These are phyloP conservation scores for Coemansia sp. DNA, from an alignment of 192 early-diverging fungal genomes.

Conservation along the genomic window DNA sequence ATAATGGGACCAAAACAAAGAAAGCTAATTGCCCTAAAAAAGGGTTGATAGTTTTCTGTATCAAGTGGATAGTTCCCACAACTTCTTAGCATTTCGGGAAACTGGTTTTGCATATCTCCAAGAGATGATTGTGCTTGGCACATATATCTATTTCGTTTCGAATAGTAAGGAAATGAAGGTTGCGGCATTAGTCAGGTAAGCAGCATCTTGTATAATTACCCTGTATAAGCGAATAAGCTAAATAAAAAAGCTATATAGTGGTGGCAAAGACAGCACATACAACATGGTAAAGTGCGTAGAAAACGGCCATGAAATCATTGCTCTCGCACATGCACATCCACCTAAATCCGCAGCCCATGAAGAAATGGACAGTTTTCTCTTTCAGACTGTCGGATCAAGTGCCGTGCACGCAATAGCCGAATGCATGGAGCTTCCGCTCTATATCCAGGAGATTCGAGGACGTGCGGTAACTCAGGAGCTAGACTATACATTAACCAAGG, in stretches of 20 bases:
- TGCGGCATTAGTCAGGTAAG: constrained; percentile 41
- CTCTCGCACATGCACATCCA: constrained; percentile 89
- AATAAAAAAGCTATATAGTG: constrained; percentile 52
- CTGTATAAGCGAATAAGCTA: background rate
- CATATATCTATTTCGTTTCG: no score
- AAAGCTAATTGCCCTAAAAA: no score
- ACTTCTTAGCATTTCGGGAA: no score
- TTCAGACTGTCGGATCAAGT: constrained; percentile 95
- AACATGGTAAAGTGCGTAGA: constrained; percentile 94
- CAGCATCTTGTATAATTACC: background rate
- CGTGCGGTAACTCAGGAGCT: constrained; percentile 60
- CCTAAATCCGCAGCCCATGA: constrained; percentile 56
- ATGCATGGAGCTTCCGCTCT: constrained; percentile 84
- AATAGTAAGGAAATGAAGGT: constrained; percentile 48
- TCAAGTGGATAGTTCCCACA: no score
- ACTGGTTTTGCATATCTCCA: no score
- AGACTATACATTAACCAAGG: constrained; percentile 64
- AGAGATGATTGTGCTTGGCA: no score
- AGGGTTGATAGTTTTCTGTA: no score
- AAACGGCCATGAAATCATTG: constrained; percentile 89
- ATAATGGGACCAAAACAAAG: no score
- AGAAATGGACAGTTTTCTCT: constrained; percentile 94
- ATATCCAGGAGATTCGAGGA: constrained; percentile 71
- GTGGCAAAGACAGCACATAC: constrained; percentile 96
- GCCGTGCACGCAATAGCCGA: constrained; percentile 79